phyloP scores from a whole-genome alignment of 2,329 filamentous ascomycete species.

The Penicillium sp. region DNA sequence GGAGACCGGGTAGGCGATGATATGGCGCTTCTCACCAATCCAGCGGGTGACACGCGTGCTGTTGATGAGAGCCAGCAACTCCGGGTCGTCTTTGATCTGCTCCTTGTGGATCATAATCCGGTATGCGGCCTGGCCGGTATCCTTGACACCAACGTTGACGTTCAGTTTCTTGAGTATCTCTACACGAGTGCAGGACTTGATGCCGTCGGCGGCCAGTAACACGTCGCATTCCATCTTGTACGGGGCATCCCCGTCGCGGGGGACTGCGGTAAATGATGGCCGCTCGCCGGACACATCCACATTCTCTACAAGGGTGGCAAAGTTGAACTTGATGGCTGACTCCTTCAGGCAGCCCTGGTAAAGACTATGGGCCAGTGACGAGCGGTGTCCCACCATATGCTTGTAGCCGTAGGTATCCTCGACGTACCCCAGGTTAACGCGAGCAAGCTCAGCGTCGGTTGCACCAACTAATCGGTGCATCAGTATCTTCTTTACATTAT shows the following conservation, averaged over 20 bases:
- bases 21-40: slow-evolving; percentile 62
- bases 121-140: slow-evolving; percentile 52
- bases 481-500: background rate
- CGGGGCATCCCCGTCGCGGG: slow-evolving; percentile 47
- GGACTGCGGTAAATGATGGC: slow-evolving; percentile 56
- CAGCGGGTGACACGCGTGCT: slow-evolving; percentile 56
- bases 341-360: slow-evolving; percentile 65
- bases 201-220: slow-evolving; percentile 51
- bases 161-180: slow-evolving; percentile 40
- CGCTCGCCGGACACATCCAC: slow-evolving; percentile 57
- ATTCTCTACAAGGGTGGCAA: slow-evolving; percentile 53
- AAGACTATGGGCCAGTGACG: slow-evolving; percentile 63
- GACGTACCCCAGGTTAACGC: slow-evolving; percentile 65
- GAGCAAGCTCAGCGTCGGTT: slow-evolving; percentile 62
- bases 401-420: slow-evolving; percentile 64
- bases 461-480: slow-evolving; percentile 52
- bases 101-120: slow-evolving; percentile 50
- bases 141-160: slow-evolving; percentile 40
- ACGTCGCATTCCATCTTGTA: slow-evolving; percentile 50
- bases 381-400: slow-evolving; percentile 74
- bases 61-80: slow-evolving; percentile 53
- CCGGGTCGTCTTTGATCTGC: slow-evolving; percentile 44
- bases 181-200: slow-evolving; percentile 47
- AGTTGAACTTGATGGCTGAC: slow-evolving; percentile 62
- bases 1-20: slow-evolving; percentile 62